A percentile compares a stretch with the other conserved stretches of the same genome.
Evolutionary conservation across 2,329 filamentous ascomycete species (phyloP).

Genomic region (Orbilia quercus): DNA sequence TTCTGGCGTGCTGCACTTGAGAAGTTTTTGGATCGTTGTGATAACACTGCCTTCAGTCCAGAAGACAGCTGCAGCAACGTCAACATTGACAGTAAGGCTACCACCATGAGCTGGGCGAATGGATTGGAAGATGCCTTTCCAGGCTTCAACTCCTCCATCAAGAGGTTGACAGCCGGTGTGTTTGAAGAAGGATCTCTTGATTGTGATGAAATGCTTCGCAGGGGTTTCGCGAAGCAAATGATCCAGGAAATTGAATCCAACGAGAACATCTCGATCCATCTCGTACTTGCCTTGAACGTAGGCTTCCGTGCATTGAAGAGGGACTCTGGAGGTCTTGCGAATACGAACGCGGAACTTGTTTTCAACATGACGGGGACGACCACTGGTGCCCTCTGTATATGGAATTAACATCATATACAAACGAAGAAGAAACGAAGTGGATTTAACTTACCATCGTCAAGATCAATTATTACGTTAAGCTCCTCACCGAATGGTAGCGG

Average conservation of each 20-base stretch:
- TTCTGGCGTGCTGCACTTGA: slow-evolving; percentile 55
- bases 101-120: slow-evolving; percentile 71
- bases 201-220: slow-evolving; percentile 72
- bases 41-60: slow-evolving; percentile 69
- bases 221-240: slow-evolving; percentile 87
- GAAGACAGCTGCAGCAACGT: slow-evolving; percentile 91
- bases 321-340: slow-evolving; percentile 73
- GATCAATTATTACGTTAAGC: slow-evolving; percentile 73
- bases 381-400: slow-evolving; percentile 61
- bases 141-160: slow-evolving; percentile 76
- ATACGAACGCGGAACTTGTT: slow-evolving; percentile 73
- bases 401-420: slow-evolving; percentile 53
- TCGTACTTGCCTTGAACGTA: slow-evolving; percentile 73
- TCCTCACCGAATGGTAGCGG: slow-evolving; percentile 65
- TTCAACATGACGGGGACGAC: slow-evolving; percentile 56
- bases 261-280: slow-evolving; percentile 76
- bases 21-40: slow-evolving; percentile 57
- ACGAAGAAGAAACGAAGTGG: background rate
- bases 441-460: slow-evolving; percentile 73
- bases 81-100: slow-evolving; percentile 83
- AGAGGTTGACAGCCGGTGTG: slow-evolving; percentile 68
- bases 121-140: slow-evolving; percentile 90
- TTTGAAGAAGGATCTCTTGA: slow-evolving; percentile 87
- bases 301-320: slow-evolving; percentile 72
- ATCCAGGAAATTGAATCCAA: slow-evolving; percentile 89